Conservation (phyloP, 257 asterid species). For the Datura wrightii region DNA sequence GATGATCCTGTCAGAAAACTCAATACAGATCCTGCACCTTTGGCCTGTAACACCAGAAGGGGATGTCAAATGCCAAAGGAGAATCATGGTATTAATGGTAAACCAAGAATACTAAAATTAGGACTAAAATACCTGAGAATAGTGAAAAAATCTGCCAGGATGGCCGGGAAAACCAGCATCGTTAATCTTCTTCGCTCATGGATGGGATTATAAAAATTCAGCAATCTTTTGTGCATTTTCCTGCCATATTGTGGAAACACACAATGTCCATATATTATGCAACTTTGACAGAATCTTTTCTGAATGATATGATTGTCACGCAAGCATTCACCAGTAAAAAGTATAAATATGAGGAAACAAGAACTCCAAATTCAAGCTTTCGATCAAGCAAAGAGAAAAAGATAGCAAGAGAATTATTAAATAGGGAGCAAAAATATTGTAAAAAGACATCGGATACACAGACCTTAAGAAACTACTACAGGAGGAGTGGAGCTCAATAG, state of each 20-base stretch:
- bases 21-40: slow-evolving; percentile 89
- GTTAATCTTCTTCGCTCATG: slow-evolving; percentile 68
- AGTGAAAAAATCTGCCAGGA: slow-evolving; percentile 76
- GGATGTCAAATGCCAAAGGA: neutral
- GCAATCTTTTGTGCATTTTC: slow-evolving; percentile 91
- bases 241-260: slow-evolving; percentile 47
- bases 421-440: neutral
- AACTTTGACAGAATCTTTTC: neutral
- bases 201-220: slow-evolving; percentile 78
- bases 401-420: neutral
- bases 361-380: neutral
- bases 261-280: neutral
- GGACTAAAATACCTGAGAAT: slow-evolving; percentile 64
- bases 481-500: neutral
- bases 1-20: slow-evolving; percentile 84
- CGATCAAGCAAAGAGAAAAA: neutral
- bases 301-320: neutral
- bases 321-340: neutral
- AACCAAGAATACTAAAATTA: no score
- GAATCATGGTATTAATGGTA: neutral
- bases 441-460: neutral
- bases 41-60: slow-evolving; percentile 56
- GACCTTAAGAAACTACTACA: neutral
- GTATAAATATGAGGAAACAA: neutral
- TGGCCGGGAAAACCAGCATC: slow-evolving; percentile 80